Base-by-base conservation (phyloP, 345 rosid genomes). In the Salix viminalis region DNA sequence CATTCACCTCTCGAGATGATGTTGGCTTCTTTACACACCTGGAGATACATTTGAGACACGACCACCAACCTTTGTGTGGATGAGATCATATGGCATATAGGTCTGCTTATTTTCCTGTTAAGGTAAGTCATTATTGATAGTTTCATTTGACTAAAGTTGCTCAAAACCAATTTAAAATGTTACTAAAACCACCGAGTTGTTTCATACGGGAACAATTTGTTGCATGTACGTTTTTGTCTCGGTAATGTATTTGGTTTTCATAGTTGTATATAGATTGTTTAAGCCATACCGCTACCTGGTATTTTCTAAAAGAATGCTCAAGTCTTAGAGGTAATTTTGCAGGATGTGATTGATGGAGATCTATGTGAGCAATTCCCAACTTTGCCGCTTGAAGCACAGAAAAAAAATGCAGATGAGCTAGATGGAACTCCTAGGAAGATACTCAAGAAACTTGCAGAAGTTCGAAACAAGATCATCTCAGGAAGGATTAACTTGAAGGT, bases 271-370 rank as follows among this genome's bases (percentile, higher is more conserved):
- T 62, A n/a, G 26, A 67, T 50, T 16, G 5, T 10, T 50, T 18
- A 10, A 21, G 42, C 61, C 11, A 10, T 21, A 56, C 7, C 30
- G 48, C 23, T 32, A 15, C 39, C 1, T 41, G 23, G 10, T 62
- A 19, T 62, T 30, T 30, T 30, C 30, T 28, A 30, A 30, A 30
- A 30, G 32, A 67, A 4, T 41, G 44, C n/a, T 82, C 62, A 67
- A 23, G 26, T 44, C 61, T 71, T 39, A 26, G 16, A 5, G 7
- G 39, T 77, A 28, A 54, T 81, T 54, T 75, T 86, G 83, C 88
- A 95, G 99, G 99, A 96, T 54, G 98, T 96, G 84, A 96, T 96
- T 6, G 97, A 96, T 77, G 99, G 99, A 7, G 99, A 96, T 83
- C 86, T 96, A 44, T 96, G 98, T 65, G 97, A 96, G 91, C 98